Conservation (phyloP, 768 basidiomycete species). For the Suillus ampliporus region DNA sequence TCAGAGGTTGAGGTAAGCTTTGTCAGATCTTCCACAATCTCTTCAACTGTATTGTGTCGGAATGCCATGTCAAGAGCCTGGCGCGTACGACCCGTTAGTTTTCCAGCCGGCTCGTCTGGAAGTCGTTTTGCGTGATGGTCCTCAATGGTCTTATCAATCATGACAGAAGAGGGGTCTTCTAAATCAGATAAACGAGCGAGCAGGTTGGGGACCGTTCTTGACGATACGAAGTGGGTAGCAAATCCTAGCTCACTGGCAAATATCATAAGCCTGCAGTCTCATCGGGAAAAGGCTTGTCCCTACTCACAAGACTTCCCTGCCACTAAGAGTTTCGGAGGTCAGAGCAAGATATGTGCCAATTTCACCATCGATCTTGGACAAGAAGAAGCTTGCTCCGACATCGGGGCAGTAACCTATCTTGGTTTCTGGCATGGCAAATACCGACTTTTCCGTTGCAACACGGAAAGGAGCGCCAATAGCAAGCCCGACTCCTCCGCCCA, state of each 20-base stretch:
- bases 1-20: conserved; percentile 46
- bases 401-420: conserved; percentile 92
- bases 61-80: conserved; percentile 86
- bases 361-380: conserved; percentile 89
- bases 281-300: conserved; percentile 5
- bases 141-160: conserved; percentile 73
- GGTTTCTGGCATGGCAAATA: conserved; percentile 97
- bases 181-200: conserved; percentile 65
- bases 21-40: conserved; percentile 64
- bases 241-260: conserved; percentile 81
- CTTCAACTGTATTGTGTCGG: conserved; percentile 67
- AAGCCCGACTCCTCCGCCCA: conserved; percentile 96
- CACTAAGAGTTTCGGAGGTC: conserved; percentile 73
- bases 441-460: conserved; percentile 90
- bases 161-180: conserved; percentile 43
- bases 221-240: conserved; percentile 92
- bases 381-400: conserved; percentile 90
- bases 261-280: conserved; percentile 16
- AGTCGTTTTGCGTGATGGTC: conserved; percentile 64
- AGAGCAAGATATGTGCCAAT: conserved; percentile 94
- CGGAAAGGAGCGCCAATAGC: conserved; percentile 85
- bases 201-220: conserved; percentile 73
- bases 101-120: conserved; percentile 55
- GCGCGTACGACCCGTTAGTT: conserved; percentile 66
- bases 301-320: conserved; percentile 87